Evolutionary conservation across 116 monocot genomes (phyloP).

Genomic region (Iris pallida): DNA sequence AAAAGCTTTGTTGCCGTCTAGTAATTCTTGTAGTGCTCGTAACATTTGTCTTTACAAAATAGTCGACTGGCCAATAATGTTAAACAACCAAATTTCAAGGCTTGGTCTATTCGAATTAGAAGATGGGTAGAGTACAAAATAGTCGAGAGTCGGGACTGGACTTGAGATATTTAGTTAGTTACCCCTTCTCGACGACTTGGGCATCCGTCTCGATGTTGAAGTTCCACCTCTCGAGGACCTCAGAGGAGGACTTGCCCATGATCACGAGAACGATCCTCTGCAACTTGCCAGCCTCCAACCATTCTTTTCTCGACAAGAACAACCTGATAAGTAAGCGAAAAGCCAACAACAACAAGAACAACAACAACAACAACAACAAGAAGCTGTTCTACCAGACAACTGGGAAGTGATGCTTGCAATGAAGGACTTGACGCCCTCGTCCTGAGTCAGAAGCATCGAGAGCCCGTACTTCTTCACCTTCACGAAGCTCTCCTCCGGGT

Average conservation of each 20-base stretch:
- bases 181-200: constrained; percentile 82
- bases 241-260: constrained; percentile 69
- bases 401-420: constrained; percentile 67
- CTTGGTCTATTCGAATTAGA: too few species aligned
- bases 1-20: too few species aligned
- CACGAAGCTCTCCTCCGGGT: constrained; percentile 77
- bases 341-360: neutral
- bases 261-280: constrained; percentile 90
- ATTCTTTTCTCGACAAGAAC: constrained; percentile 31
- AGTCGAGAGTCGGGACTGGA: too few species aligned
- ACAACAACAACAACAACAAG: neutral
- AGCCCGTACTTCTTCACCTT: constrained; percentile 95
- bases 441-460: constrained; percentile 74
- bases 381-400: constrained; percentile 43
- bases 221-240: constrained; percentile 96
- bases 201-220: constrained; percentile 82
- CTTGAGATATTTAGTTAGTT: too few species aligned
- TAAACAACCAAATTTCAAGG: too few species aligned
- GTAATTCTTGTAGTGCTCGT: too few species aligned
- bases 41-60: too few species aligned
- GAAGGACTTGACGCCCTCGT: constrained; percentile 77
- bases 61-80: too few species aligned
- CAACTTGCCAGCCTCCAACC: constrained; percentile 76
- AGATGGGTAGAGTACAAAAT: too few species aligned
- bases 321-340: neutral